Percentiles rank a stretch among this genome's conserved stretches.
Evolutionary conservation across 805 yeast genomes (phyloP).

Genomic region (Diddensiella santjacobensis): DNA sequence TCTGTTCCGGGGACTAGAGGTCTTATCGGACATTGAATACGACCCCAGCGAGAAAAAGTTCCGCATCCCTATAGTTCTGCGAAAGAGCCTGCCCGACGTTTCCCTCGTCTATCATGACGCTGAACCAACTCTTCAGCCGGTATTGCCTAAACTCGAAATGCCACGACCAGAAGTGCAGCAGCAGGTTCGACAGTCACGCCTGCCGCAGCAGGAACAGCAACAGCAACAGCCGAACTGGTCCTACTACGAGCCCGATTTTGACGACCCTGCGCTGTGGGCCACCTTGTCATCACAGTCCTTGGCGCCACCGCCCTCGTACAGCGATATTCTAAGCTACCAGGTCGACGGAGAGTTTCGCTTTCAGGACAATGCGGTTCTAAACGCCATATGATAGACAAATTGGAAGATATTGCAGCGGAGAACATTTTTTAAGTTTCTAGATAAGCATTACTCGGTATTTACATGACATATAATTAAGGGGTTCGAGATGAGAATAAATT

Average conservation of each 20-base stretch:
- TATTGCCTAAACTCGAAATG: neutral
- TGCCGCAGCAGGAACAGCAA: neutral
- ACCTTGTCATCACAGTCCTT: neutral
- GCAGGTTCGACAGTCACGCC: neutral
- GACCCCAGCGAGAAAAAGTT: neutral
- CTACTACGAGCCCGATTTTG: constrained; percentile 1
- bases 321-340: neutral
- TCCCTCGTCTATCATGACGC: too few species aligned
- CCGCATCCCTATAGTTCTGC: neutral
- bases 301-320: neutral
- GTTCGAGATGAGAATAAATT: too few species aligned
- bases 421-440: too few species aligned
- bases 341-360: neutral
- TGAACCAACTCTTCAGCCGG: neutral
- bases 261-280: constrained; percentile 5
- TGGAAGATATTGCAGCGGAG: too few species aligned
- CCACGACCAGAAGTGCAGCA: too few species aligned
- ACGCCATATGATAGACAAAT: too few species aligned
- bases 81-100: neutral
- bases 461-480: too few species aligned
- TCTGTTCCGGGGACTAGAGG: neutral
- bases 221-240: neutral
- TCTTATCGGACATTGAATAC: neutral
- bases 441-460: too few species aligned
- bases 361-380: too few species aligned